Percentiles rank a stretch among this genome's conserved stretches.
phyloP scores from a whole-genome alignment of 2,329 filamentous ascomycete genomes.

The Leptographium radiaticola region DNA sequence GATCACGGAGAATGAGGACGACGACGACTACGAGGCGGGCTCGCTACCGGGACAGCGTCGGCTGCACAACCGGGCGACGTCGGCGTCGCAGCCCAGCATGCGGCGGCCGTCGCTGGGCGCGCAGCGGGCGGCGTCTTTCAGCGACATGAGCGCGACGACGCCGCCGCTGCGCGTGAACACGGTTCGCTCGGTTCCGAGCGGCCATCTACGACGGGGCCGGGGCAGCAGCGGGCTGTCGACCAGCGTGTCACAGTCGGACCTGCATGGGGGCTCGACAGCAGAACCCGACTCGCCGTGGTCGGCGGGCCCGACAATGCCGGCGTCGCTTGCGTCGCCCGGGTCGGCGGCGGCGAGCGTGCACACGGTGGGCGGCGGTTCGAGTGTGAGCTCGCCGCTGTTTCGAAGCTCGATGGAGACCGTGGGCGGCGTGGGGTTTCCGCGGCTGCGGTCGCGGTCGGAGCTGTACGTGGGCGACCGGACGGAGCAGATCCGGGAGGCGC shows the following conservation, averaged over 20 bases:
- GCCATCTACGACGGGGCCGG: conserved; percentile 2
- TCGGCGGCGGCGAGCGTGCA: conserved; percentile 10
- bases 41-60: conserved; percentile 8
- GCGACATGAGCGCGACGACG: conserved; percentile 19
- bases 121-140: conserved; percentile 26
- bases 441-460: conserved; percentile 47
- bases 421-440: conserved; percentile 35
- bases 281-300: conserved; percentile 15
- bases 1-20: conserved; percentile 40
- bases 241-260: conserved; percentile 32
- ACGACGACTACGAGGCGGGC: conserved; percentile 14
- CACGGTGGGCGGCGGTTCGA: neutral
- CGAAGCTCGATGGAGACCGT: conserved; percentile 44
- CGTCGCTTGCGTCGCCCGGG: conserved; percentile 10
- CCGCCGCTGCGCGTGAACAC: conserved; percentile 26
- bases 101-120: conserved; percentile 25
- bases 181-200: conserved; percentile 12
- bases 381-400: conserved; percentile 27
- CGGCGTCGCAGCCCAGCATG: conserved; percentile 16
- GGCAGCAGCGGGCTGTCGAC: conserved; percentile 21
- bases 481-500: conserved; percentile 46
- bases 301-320: conserved; percentile 5
- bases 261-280: conserved; percentile 23
- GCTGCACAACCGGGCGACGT: conserved; percentile 16
- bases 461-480: conserved; percentile 39